phyloP scores from a whole-genome alignment of 2,329 filamentous ascomycete species.

The Bisporella sp. region DNA sequence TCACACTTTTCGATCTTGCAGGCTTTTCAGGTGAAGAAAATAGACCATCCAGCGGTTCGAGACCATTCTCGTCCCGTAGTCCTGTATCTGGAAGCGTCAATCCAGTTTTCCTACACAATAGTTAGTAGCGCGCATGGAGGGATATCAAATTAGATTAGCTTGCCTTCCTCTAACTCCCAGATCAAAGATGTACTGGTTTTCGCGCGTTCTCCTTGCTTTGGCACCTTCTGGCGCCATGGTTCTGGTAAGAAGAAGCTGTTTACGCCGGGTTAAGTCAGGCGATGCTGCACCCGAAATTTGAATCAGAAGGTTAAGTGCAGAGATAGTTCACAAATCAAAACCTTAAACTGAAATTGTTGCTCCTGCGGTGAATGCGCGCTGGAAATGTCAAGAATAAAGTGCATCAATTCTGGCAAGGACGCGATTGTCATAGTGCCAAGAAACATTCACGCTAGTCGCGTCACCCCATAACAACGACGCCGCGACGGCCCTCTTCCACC shows the following conservation, averaged over 20 bases:
- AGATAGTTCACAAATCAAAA: not conserved
- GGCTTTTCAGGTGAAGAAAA: conserved; percentile 78
- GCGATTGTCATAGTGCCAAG: not conserved
- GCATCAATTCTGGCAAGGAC: not conserved
- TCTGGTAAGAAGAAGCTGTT: not conserved
- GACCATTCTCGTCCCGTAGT: conserved; percentile 80
- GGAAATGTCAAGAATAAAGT: not conserved
- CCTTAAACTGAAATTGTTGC: not conserved
- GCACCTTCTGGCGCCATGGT: conserved; percentile 3
- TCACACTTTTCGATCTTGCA: conserved; percentile 4
- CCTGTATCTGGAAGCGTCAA: conserved; percentile 72
- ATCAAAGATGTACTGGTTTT: conserved; percentile 41
- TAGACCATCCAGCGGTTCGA: conserved; percentile 79
- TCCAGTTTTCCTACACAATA: conserved; percentile 70
- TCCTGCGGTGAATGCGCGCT: not conserved
- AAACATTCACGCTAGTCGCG: not conserved
- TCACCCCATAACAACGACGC: not conserved
- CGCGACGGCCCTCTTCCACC: too few relatives aligned
- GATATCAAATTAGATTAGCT: conserved; percentile 5
- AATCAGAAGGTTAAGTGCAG: not conserved
- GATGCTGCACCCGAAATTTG: not conserved
- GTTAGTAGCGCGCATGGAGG: conserved; percentile 11
- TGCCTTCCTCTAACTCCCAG: conserved; percentile 45
- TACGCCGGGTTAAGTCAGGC: not conserved
- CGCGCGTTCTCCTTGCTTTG: conserved; percentile 21